Conservation (phyloP, 306 rosid genomes). For the Pueraria montana region DNA sequence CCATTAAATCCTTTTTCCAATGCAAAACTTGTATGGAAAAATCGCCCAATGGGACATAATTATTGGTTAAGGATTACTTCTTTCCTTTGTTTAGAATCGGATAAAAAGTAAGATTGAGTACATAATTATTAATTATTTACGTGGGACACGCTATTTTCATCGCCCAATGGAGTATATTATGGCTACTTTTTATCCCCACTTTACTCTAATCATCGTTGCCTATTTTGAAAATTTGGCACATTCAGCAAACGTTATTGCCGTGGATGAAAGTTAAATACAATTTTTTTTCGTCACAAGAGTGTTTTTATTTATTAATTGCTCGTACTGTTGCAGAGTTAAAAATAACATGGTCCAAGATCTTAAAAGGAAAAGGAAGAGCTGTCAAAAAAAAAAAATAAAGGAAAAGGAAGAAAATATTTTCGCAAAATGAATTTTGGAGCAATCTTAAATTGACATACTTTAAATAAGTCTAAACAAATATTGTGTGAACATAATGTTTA, state of each 20-base stretch:
- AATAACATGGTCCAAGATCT: background rate
- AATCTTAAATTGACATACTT: too few relatives aligned
- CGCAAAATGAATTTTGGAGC: too few relatives aligned
- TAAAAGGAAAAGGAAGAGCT: too few relatives aligned
- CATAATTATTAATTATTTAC: background rate
- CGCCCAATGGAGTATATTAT: background rate
- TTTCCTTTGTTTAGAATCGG: background rate
- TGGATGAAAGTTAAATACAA: background rate
- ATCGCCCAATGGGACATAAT: too few relatives aligned
- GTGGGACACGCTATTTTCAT: background rate
- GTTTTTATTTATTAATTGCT: background rate
- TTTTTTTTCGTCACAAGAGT: too few relatives aligned
- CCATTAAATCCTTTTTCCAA: background rate
- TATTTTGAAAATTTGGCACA: background rate
- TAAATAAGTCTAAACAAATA: too few relatives aligned
- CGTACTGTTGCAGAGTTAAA: background rate
- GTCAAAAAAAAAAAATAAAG: too few relatives aligned
- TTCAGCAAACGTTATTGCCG: background rate
- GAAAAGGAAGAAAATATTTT: too few relatives aligned
- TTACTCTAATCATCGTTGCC: background rate
- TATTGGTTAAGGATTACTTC: background rate
- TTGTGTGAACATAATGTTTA: too few relatives aligned
- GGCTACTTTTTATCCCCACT: background rate
- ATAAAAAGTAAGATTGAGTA: background rate
- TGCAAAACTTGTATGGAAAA: background rate